Base-by-base conservation (phyloP, 1,284 basidiomycete species). In the Puccinia hordei region DNA sequence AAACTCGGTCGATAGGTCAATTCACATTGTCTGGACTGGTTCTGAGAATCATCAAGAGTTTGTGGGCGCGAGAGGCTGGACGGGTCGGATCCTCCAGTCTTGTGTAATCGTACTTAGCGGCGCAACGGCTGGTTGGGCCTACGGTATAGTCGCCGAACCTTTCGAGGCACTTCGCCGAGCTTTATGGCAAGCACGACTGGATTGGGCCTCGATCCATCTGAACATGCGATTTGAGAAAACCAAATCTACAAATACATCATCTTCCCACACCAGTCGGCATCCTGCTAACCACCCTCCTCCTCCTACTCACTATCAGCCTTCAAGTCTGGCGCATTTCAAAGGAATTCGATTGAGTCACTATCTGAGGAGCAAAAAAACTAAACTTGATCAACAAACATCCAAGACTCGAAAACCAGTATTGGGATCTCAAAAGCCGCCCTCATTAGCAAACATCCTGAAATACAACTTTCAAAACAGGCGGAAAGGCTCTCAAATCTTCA, bases 41-140 rank as follows among this genome's bases (percentile, higher is more conserved):
- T 59, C 72, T 2, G 27, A 72, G 57, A 15, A 27, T 38, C 38
- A 35, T 27, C 22, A 59, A 8, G 53, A 44, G 24, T 59, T 73
- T 33, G 68, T 51, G 6, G 68, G 51, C 35, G 49, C 65, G 44
- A 27, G 57, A 33, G 59, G 57, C 57, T 76, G 74, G 74, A 76
- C 74, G 8, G 49, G 57, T 35, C 59, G 59, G 44, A 76, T 76
- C 44, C 63, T 76, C 24, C 74, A 76, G 30, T 57, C 74, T 44
- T 63, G 38, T 27, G 63, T 76, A 17, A 76, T 76, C 24, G 63
- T 76, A 24, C 59, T 76, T 2, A 76, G 74, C 30, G 74, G 74
- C 1, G 74, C 74, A 30, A 65, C 63, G 9, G 74, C 74, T 15
- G 74, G 74, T 33, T 76, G 57, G 74, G 57, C 46, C 44, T 76